Percentiles rank a stretch among this genome's conserved stretches.
Conservation (phyloP, 179 eudicot species). For the Silene coronaria region DNA sequence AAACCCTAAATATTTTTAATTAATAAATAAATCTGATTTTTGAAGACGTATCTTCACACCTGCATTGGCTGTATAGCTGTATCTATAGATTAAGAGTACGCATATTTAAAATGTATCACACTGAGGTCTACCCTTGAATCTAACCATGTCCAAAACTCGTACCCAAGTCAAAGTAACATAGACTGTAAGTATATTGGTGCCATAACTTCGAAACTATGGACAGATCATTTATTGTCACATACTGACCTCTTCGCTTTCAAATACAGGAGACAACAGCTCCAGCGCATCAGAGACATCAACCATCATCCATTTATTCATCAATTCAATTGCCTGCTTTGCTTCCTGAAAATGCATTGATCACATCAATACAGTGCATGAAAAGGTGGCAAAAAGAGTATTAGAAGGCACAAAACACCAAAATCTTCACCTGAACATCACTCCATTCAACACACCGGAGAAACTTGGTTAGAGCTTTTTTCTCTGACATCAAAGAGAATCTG, state of each 20-base stretch:
- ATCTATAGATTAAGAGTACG: too few relatives aligned
- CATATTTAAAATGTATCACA: too few relatives aligned
- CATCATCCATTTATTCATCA: constrained; percentile 85
- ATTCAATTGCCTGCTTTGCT: constrained; percentile 89
- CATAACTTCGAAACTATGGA: not conserved
- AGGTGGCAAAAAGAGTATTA: not conserved
- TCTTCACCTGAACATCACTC: constrained; percentile 91
- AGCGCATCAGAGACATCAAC: constrained; percentile 96
- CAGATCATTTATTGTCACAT: not conserved
- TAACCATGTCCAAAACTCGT: too few relatives aligned
- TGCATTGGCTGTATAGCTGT: too few relatives aligned
- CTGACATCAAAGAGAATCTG: constrained; percentile 90
- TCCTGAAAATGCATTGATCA: constrained; percentile 54
- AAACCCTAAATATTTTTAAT: too few relatives aligned
- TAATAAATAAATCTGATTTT: too few relatives aligned
- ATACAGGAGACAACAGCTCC: constrained; percentile 90
- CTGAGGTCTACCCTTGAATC: too few relatives aligned
- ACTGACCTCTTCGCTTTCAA: constrained; percentile 99
- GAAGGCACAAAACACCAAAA: constrained; percentile 6
- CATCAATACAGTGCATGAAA: constrained; percentile 7
- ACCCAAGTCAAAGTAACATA: too few relatives aligned
- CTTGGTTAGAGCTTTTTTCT: constrained; percentile 91
- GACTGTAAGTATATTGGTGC: not conserved
- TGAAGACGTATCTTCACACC: too few relatives aligned
- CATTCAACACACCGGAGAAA: constrained; percentile 97